Evolutionary conservation across 768 basidiomycete genomes (phyloP).

Genomic region (Naematelia encephala): DNA sequence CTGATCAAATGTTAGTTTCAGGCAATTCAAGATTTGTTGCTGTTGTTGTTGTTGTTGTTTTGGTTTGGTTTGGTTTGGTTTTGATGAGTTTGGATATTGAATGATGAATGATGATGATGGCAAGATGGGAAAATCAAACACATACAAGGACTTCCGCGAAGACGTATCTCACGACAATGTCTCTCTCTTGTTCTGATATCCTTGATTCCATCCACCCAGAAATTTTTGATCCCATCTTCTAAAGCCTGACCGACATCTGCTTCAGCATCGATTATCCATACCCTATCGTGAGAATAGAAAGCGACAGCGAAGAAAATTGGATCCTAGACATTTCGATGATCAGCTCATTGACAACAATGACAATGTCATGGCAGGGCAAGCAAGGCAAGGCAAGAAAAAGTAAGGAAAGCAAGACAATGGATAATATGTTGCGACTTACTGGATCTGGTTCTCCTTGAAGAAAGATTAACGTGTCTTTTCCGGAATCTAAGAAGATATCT

Average conservation of each 20-base stretch:
- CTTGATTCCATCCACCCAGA: constrained; percentile 35
- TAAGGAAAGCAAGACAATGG: not conserved
- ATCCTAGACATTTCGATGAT: constrained; percentile 19
- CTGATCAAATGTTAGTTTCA: constrained; percentile 18
- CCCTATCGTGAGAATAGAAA: constrained; percentile 35
- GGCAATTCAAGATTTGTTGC: no score
- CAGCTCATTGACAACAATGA: not conserved
- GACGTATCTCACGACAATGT: constrained; percentile 40
- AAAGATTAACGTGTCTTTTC: constrained; percentile 42
- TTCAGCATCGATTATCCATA: constrained; percentile 47
- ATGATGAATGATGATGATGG: not conserved
- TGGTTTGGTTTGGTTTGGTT: not conserved
- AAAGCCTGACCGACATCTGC: constrained; percentile 40
- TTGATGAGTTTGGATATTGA: constrained; percentile 1
- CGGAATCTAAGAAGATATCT: constrained; percentile 27
- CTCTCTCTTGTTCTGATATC: constrained; percentile 39
- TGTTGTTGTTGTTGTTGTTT: not conserved
- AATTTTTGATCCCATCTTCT: constrained; percentile 36
- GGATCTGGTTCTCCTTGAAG: constrained; percentile 35
- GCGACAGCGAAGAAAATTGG: constrained; percentile 41
- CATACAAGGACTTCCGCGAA: constrained; percentile 40
- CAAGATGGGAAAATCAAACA: not conserved
- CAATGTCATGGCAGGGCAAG: not conserved
- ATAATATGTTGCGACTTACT: constrained; percentile 5
- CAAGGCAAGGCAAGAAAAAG: not conserved